Evolutionary conservation across 306 rosid species (phyloP).

Genomic region (Casuarina equisetifolia): DNA sequence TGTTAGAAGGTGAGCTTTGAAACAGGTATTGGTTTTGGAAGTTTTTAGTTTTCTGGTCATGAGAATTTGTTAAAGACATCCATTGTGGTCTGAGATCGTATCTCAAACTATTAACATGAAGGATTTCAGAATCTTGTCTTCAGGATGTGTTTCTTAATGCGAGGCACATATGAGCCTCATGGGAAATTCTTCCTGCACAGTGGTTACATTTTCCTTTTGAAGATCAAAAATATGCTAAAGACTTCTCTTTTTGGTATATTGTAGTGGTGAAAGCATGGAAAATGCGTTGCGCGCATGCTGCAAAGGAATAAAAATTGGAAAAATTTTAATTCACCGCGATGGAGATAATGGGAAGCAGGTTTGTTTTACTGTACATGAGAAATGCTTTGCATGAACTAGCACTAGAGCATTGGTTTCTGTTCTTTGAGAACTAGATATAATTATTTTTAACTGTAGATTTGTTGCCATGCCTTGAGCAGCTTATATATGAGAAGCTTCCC

Average conservation of each 20-base stretch:
- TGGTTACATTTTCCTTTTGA: background rate
- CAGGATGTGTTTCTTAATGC: conserved; percentile 1
- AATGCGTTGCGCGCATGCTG: conserved; percentile 97
- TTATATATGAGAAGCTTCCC: conserved; percentile 95
- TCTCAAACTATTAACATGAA: conserved; percentile 6
- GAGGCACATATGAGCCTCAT: conserved; percentile 7
- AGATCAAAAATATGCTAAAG: background rate
- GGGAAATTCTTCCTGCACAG: background rate
- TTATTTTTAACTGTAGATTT: conserved; percentile 22
- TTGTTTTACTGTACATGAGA: conserved; percentile 4
- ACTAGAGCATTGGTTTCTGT: background rate
- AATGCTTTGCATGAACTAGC: conserved; percentile 12
- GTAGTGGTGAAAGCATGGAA: conserved; percentile 99
- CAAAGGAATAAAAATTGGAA: conserved; percentile 98
- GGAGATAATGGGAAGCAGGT: conserved; percentile 98
- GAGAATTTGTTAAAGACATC: background rate
- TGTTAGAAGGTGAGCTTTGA: conserved; percentile 86
- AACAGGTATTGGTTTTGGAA: conserved; percentile 45
- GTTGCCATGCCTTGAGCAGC: conserved; percentile 54
- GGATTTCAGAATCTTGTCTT: conserved; percentile 15
- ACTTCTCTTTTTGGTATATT: conserved; percentile 31
- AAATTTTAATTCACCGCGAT: conserved; percentile 94
- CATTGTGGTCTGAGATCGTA: background rate
- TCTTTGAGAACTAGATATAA: background rate
- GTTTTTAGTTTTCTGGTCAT: conserved; percentile 8